Evolutionary conservation across 306 rosid species (phyloP).

Genomic region (Abrus pulchellus): DNA sequence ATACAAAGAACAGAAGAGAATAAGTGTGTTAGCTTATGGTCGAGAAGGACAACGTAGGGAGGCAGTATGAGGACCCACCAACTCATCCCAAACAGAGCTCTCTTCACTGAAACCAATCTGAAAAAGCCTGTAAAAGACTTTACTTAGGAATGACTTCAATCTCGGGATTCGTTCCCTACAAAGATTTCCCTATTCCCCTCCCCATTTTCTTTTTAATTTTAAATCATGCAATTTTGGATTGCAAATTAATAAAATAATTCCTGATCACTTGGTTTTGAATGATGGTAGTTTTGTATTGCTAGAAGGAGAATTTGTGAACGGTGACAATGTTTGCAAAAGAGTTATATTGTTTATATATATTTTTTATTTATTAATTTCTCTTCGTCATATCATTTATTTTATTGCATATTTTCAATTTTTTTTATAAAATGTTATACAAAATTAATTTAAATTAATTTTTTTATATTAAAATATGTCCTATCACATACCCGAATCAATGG

Average conservation of each 20-base stretch:
- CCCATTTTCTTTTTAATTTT: background rate
- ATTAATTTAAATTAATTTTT: no score
- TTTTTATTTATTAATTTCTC: no score
- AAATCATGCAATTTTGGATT: background rate
- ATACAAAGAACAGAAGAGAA: constrained; percentile 11
- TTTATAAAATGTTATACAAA: no score
- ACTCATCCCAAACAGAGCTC: constrained; percentile 17
- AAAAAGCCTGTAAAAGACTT: constrained; percentile 75
- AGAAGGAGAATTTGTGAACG: background rate
- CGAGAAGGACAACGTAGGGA: constrained; percentile 7
- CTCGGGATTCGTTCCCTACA: constrained; percentile 66
- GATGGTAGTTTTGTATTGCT: background rate
- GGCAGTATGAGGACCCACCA: constrained; percentile 35
- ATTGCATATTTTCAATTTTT: no score
- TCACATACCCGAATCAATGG: background rate
- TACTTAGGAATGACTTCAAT: constrained; percentile 53
- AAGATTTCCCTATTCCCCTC: constrained; percentile 21
- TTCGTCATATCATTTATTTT: no score
- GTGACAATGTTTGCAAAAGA: background rate
- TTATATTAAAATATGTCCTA: background rate
- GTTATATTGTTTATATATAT: no score
- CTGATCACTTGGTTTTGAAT: background rate
- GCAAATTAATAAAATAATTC: background rate
- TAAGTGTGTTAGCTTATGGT: background rate
- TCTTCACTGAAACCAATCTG: constrained; percentile 60